Conservation (phyloP, 352 stramenopile species). For the Phytopythium vexans region DNA sequence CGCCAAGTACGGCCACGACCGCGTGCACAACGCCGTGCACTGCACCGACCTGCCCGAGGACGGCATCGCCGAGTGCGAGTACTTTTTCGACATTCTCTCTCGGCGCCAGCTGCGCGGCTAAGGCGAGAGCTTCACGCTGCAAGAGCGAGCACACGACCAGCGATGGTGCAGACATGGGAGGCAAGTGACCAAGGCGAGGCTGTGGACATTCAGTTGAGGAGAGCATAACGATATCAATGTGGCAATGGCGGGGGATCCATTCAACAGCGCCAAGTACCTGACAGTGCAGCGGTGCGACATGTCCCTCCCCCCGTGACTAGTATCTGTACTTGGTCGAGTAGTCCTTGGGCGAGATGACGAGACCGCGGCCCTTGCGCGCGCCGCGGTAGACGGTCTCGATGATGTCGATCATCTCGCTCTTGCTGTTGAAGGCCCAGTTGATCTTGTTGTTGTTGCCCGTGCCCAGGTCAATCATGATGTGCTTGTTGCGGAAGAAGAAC, state of each 20-base stretch:
- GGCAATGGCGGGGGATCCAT: no score
- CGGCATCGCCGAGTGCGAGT: slow-evolving; percentile 87
- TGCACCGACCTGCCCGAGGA: slow-evolving; percentile 93
- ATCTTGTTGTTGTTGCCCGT: slow-evolving; percentile 99
- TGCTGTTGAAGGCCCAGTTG: slow-evolving; percentile 97
- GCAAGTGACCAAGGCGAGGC: not conserved
- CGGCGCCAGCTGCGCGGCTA: slow-evolving; percentile 40
- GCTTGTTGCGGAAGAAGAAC: slow-evolving; percentile 99
- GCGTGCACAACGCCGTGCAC: slow-evolving; percentile 89
- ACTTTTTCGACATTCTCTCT: slow-evolving; percentile 94
- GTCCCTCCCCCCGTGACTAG: slow-evolving; percentile 35
- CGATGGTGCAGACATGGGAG: not conserved
- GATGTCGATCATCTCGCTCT: slow-evolving; percentile 99
- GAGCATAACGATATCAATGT: no score
- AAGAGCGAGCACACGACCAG: not conserved
- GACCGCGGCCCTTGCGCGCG: slow-evolving; percentile 94
- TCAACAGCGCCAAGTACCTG: slow-evolving; percentile 1
- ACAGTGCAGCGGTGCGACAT: slow-evolving; percentile 3
- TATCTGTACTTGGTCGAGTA: slow-evolving; percentile 99
- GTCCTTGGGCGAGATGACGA: slow-evolving; percentile 99
- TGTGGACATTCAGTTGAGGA: no score
- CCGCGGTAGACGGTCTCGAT: slow-evolving; percentile 99
- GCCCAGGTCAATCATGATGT: slow-evolving; percentile 99
- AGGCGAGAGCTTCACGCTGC: no score
- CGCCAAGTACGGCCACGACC: slow-evolving; percentile 85